phyloP scores from a whole-genome alignment of 2,329 filamentous ascomycete genomes.

The Penicillium sp. region DNA sequence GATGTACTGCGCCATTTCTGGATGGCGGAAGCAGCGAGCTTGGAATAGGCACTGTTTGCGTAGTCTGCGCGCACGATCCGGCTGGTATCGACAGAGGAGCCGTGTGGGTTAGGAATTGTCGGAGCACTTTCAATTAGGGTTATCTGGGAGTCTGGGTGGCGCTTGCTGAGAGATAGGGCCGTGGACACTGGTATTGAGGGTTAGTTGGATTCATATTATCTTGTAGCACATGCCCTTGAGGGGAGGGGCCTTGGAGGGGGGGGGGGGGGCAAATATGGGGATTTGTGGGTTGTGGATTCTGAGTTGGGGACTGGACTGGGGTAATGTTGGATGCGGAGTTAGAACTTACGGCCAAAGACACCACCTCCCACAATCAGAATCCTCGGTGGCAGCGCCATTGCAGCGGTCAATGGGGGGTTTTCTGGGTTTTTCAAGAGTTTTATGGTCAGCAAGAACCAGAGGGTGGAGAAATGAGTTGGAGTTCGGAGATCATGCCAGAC shows the following conservation, averaged over 20 bases:
- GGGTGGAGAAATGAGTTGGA: not conserved
- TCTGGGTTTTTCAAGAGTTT: not conserved
- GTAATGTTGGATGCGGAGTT: not conserved
- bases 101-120: conserved; percentile 59
- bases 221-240: not conserved
- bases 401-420: not conserved
- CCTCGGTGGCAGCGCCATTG: conserved; percentile 35
- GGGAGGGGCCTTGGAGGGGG: not conserved
- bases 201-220: conserved; percentile 1
- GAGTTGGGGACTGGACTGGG: not conserved
- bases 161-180: conserved; percentile 68
- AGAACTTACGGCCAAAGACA: conserved; percentile 44
- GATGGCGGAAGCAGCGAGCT: conserved; percentile 71
- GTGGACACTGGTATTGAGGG: conserved; percentile 53
- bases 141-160: conserved; percentile 53
- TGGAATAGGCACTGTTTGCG: conserved; percentile 73
- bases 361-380: conserved; percentile 46
- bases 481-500: not conserved
- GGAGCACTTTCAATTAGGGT: conserved; percentile 60
- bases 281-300: not conserved
- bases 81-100: conserved; percentile 60
- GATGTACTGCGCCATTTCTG: conserved; percentile 60
- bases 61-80: conserved; percentile 76
- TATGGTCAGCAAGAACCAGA: not conserved
- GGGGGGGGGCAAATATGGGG: not conserved